Percentiles rank a stretch among this genome's conserved stretches.
Evolutionary conservation across 768 basidiomycete genomes (phyloP).

Genomic region (Cyathus striatus): DNA sequence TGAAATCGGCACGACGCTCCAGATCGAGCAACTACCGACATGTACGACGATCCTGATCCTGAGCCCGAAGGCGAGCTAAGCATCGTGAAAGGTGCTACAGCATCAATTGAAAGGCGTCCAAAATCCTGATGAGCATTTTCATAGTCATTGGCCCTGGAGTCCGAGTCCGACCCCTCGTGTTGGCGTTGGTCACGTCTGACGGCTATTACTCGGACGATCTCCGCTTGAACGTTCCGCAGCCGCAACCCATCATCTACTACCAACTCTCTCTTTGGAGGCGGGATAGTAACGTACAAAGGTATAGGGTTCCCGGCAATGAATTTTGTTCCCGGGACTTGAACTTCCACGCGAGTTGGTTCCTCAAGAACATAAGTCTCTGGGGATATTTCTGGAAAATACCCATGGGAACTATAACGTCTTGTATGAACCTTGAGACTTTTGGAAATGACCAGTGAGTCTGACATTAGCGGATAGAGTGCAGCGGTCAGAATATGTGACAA

Average conservation of each 20-base stretch:
- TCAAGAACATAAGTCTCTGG: slow-evolving; percentile 56
- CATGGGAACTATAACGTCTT: slow-evolving; percentile 67
- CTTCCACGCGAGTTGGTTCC: slow-evolving; percentile 62
- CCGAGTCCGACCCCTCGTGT: slow-evolving; percentile 28
- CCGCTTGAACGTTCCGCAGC: slow-evolving; percentile 75
- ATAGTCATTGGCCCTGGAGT: too few relatives aligned
- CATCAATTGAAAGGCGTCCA: not conserved
- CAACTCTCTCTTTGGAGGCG: slow-evolving; percentile 63
- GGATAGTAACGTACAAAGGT: slow-evolving; percentile 76
- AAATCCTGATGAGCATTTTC: too few relatives aligned
- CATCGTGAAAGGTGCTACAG: slow-evolving; percentile 10
- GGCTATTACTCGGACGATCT: slow-evolving; percentile 66
- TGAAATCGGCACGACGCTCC: slow-evolving; percentile 94
- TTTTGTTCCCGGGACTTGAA: slow-evolving; percentile 66
- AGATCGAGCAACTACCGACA: slow-evolving; percentile 68
- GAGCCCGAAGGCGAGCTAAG: slow-evolving; percentile 34
- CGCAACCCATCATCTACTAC: slow-evolving; percentile 68
- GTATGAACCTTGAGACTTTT: slow-evolving; percentile 67
- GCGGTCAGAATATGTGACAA: slow-evolving; percentile 70
- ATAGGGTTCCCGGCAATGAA: slow-evolving; percentile 73
- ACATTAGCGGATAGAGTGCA: slow-evolving; percentile 49
- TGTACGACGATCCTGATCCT: slow-evolving; percentile 36
- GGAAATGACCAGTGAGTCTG: slow-evolving; percentile 30
- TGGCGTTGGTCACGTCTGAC: slow-evolving; percentile 42
- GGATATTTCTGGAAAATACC: slow-evolving; percentile 45